These are phyloP conservation scores for Xylariaceae sp. DNA, from an alignment of 2,329 filamentous ascomycete genomes.

Conservation along the genomic window DNA sequence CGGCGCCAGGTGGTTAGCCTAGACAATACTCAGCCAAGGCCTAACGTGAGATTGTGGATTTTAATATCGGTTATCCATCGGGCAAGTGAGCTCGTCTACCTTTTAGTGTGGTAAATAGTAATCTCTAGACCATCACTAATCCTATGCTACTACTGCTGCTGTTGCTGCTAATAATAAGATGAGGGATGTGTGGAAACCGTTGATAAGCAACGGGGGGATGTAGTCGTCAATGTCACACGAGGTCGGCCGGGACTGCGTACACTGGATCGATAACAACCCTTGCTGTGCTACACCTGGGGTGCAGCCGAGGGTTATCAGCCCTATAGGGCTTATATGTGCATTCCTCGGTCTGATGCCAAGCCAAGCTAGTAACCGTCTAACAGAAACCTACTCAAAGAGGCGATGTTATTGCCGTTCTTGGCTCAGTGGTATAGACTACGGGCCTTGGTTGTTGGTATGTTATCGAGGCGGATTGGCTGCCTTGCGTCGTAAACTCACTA, in stretches of 20 bases:
- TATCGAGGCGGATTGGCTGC: neutral
- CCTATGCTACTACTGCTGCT: no score
- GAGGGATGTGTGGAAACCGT: no score
- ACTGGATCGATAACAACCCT: constrained; percentile 1
- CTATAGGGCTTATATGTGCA: neutral
- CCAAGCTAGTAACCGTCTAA: constrained; percentile 3
- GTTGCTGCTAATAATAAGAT: constrained; percentile 12
- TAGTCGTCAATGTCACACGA: constrained; percentile 4
- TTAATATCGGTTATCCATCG: no score
- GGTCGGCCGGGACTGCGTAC: neutral
- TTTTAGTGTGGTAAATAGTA: no score
- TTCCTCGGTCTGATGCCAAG: constrained; percentile 8
- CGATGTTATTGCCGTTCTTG: neutral
- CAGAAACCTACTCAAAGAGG: neutral
- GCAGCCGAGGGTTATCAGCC: constrained; percentile 15
- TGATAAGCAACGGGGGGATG: no score
- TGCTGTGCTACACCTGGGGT: neutral
- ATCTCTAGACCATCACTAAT: no score
- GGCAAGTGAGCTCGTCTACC: no score
- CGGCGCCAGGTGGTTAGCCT: no score
- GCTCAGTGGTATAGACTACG: no score
- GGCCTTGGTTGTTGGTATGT: constrained; percentile 9
- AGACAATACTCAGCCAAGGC: no score
- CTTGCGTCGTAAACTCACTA: neutral
- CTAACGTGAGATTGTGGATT: no score